Evolutionary conservation across 805 yeast genomes (phyloP), one percentile per base, ranked within the genome.

Genomic region (Saccharomycopsis sp.): DNA sequence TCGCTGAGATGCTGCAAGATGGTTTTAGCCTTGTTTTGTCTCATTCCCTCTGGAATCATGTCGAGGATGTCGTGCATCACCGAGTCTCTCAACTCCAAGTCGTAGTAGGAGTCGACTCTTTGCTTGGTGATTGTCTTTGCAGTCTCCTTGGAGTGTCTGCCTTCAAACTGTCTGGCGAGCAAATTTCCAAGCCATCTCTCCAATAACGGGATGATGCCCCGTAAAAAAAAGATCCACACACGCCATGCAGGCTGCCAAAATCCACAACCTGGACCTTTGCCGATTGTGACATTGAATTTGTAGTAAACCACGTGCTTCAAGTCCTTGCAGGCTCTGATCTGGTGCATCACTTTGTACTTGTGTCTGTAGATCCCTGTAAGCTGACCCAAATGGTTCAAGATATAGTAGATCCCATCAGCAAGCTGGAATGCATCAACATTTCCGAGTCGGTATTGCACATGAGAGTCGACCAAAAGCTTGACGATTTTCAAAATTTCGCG

Each of bases 221-320:
- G 69, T 63, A 92, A 61, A 59, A 89, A 89, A 39, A 77, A 82
- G 1, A 92, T 65, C 99, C 98, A 92, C 1, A 88, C 89, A 51
- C 96, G 67, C 98, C 97, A 92, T 1, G 96, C 84, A 0, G 98
- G 98, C 55, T 92, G 97, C 99, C 99, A 92, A 58, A 92, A 83
- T 1, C 99, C 99, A 64, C 95, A 84, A 0, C 98, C 98, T 1
- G 98, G 97, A 2, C 98, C 98, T 55, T 89, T 92, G 0, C 96
- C 96, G 19, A 92, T 82, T n/a, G 74, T 65, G 27, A 69, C 67
- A 55, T 92, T 92, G 63, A 92, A 92, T 47, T 80, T 68, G 49
- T 84, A 71, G 55, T 92, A 92, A 1, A 92, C 80, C 5, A 89
- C 78, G 57, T 92, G 98, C 60, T 92, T 92, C 53, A 92, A 63